Conservation (phyloP, 2,329 filamentous ascomycete genomes). For the Diaporthe destruens region DNA sequence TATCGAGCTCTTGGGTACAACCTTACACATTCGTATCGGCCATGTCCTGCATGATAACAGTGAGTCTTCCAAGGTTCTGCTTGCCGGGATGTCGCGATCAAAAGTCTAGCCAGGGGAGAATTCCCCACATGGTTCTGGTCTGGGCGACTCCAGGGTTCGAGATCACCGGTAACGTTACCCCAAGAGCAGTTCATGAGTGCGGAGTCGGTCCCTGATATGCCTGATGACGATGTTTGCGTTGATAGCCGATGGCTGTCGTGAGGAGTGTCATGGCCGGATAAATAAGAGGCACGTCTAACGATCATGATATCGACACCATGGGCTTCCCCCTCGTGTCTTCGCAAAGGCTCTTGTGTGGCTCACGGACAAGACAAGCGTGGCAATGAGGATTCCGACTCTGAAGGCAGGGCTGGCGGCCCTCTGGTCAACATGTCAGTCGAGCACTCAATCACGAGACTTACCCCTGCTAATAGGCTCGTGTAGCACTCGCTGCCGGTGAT, state of each 20-base stretch:
- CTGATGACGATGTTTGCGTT: constrained; percentile 24
- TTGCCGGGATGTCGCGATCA: background rate
- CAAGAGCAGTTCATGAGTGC: constrained; percentile 19
- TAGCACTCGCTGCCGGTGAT: constrained; percentile 34
- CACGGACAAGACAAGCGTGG: constrained; percentile 13
- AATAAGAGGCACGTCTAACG: constrained; percentile 15
- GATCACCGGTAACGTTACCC: constrained; percentile 42
- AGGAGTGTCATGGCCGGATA: constrained; percentile 22
- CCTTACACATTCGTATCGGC: constrained; percentile 15
- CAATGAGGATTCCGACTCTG: constrained; percentile 20
- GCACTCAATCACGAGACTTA: no score
- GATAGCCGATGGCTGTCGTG: constrained; percentile 2
- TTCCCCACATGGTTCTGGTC: constrained; percentile 8
- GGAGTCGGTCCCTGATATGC: constrained; percentile 30
- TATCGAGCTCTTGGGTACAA: background rate
- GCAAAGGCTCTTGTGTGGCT: constrained; percentile 23
- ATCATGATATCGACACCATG: background rate
- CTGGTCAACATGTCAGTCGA: constrained; percentile 34
- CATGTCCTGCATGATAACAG: constrained; percentile 19
- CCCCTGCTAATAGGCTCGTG: background rate
- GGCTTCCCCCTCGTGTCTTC: background rate
- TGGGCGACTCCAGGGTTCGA: constrained; percentile 12
- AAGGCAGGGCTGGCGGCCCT: constrained; percentile 29
- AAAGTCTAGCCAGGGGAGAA: constrained; percentile 1
- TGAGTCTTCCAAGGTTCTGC: constrained; percentile 3